These are phyloP conservation scores for Aspergillus nomiae DNA, from an alignment of 2,329 filamentous ascomycete genomes.

Conservation along the genomic window DNA sequence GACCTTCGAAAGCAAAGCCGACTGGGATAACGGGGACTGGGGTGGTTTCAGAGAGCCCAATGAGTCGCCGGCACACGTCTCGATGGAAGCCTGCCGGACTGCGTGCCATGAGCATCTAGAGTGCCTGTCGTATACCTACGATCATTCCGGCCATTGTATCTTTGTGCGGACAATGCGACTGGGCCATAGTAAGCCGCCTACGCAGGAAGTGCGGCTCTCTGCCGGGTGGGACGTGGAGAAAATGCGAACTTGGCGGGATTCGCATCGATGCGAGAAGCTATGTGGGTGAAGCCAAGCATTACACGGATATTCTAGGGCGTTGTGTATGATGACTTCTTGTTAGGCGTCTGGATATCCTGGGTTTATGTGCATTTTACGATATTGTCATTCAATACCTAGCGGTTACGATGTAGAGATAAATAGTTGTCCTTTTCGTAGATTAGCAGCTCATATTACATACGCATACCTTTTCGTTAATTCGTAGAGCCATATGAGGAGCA, in stretches of 20 bases:
- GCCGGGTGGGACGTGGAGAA: slow-evolving; percentile 31
- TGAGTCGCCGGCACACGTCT: slow-evolving; percentile 29
- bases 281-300: slow-evolving; percentile 31
- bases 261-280: slow-evolving; percentile 19
- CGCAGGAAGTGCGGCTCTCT: slow-evolving; percentile 14
- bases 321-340: not conserved
- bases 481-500: too few relatives aligned
- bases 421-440: not conserved
- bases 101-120: slow-evolving; percentile 24
- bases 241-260: slow-evolving; percentile 23
- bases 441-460: not conserved
- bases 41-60: slow-evolving; percentile 30
- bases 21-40: slow-evolving; percentile 41
- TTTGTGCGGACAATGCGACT: slow-evolving; percentile 26
- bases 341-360: not conserved
- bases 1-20: slow-evolving; percentile 17
- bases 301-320: slow-evolving; percentile 26
- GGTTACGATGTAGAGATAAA: not conserved
- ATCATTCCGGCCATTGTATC: slow-evolving; percentile 22
- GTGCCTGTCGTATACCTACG: slow-evolving; percentile 30
- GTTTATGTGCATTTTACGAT: not conserved
- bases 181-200: slow-evolving; percentile 17
- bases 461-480: too few relatives aligned
- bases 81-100: slow-evolving; percentile 29
- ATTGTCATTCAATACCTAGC: not conserved